Conservation (phyloP, 2,329 filamentous ascomycete genomes). For the Aphanoascus verrucosus region DNA sequence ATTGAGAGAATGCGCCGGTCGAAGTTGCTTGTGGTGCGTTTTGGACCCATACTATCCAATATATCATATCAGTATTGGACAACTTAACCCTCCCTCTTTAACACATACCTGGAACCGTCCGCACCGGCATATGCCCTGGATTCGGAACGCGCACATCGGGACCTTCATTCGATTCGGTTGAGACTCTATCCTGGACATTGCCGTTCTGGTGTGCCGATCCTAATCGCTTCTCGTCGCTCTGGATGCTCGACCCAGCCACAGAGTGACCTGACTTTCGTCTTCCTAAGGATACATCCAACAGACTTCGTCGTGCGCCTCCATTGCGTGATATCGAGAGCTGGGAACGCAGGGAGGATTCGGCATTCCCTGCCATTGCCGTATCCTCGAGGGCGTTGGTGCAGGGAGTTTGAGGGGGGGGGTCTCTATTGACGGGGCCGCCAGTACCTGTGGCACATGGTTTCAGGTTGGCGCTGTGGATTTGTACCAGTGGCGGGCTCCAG, state of each 20-base stretch:
- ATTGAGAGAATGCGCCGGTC: neutral
- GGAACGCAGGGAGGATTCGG: conserved; percentile 10
- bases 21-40: conserved; percentile 3
- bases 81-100: neutral
- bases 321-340: conserved; percentile 8
- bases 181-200: neutral
- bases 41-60: conserved; percentile 17
- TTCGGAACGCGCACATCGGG: neutral
- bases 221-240: conserved; percentile 12
- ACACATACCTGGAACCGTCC: conserved; percentile 13
- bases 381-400: neutral
- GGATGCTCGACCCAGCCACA: conserved; percentile 11
- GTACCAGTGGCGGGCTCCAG: neutral
- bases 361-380: conserved; percentile 12
- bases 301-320: conserved; percentile 10
- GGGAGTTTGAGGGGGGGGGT: neutral
- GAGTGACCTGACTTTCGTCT: conserved; percentile 16
- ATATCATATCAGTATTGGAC: neutral
- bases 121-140: neutral
- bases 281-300: conserved; percentile 12
- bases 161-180: neutral
- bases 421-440: conserved; percentile 11
- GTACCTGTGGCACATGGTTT: conserved; percentile 13
- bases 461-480: neutral
- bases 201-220: neutral